phyloP scores from a whole-genome alignment of 345 rosid genomes.

The Rubroshorea leprosula region DNA sequence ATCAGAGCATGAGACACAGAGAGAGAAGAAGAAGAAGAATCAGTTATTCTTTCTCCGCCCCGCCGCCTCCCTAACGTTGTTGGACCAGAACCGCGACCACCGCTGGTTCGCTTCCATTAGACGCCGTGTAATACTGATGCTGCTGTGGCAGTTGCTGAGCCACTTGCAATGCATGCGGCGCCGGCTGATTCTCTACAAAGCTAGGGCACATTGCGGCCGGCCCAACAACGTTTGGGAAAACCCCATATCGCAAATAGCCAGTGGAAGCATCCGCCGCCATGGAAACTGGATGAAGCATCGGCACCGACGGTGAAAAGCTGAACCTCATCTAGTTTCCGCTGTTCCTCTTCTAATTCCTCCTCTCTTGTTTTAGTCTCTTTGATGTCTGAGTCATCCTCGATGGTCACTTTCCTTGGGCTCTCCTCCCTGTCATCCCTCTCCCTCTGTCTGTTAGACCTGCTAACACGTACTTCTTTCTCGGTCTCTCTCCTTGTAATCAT shows the following conservation, averaged over 20 bases:
- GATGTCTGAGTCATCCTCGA: constrained; percentile 49
- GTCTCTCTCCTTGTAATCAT: constrained; percentile 54
- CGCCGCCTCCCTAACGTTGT: constrained; percentile 14
- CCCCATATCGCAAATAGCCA: constrained; percentile 66
- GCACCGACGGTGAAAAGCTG: constrained; percentile 7
- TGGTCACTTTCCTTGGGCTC: constrained; percentile 47
- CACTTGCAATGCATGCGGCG: constrained; percentile 20
- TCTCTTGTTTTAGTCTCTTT: constrained; percentile 54
- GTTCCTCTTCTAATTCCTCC: constrained; percentile 85
- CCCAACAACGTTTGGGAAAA: constrained; percentile 25
- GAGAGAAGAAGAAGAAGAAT: too few species aligned
- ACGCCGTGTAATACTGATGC: too few species aligned
- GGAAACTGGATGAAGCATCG: constrained; percentile 5
- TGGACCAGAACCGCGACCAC: background rate
- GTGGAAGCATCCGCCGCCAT: constrained; percentile 22
- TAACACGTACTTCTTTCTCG: constrained; percentile 50
- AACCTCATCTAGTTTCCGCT: constrained; percentile 71
- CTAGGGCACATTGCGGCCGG: constrained; percentile 24
- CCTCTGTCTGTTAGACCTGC: constrained; percentile 50
- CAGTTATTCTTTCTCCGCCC: too few species aligned
- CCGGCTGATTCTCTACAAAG: constrained; percentile 18
- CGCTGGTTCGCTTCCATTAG: constrained; percentile 17
- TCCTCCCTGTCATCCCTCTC: constrained; percentile 51
- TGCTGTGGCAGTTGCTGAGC: too few species aligned
- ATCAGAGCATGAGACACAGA: too few species aligned